Base-by-base conservation (phyloP, 148 eudicot genomes). In the Spergularia marina region DNA sequence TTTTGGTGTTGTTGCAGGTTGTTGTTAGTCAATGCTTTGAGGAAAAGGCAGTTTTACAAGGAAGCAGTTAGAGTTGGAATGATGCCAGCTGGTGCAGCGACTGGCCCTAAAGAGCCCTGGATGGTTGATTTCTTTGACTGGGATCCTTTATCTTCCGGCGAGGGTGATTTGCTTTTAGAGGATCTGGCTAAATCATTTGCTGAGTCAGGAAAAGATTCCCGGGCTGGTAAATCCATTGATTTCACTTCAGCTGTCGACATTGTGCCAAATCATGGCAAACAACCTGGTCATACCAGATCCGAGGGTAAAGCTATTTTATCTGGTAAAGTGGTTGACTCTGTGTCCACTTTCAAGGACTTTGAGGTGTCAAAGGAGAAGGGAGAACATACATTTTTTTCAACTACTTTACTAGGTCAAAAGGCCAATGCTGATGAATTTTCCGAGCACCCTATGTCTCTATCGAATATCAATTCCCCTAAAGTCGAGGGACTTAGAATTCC, bases 71-170 rank as follows among this genome's bases (percentile, higher is more conserved):
- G 82, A 78, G 89, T 92, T 76, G 94, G 92, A 84, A 30, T 75
- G 78, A 76, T 92, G 79, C 82, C 91, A 75, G 76, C 89, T 30
- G 74, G 83, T 71, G 67, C 73, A 12, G 80, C 79, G 58, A 63
- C 67, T 74, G 82, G 80, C 47, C 75, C 82, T 10, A 81, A 79
- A 61, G 84, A 86, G 52, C 84, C 89, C 58, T 80, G 83, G 83
- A 78, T 84, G 71, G 77, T 82, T 76, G 94, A 91, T 72, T 79
- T 86, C 86, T 70, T 89, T 41, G 81, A 87, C 70, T 95, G 99
- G 99, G 99, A 95, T 80, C 99, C 99, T 21, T 87, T 95, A 62
- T 92, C 94, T 74, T 88, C 94, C 65, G 97, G 96, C 34, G 96
- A 92, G 59, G 99, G 99, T 74, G 99, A 95, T 84, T 78, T 95